Evolutionary conservation across 306 rosid species (phyloP).

Genomic region (Begonia fuchsioides): DNA sequence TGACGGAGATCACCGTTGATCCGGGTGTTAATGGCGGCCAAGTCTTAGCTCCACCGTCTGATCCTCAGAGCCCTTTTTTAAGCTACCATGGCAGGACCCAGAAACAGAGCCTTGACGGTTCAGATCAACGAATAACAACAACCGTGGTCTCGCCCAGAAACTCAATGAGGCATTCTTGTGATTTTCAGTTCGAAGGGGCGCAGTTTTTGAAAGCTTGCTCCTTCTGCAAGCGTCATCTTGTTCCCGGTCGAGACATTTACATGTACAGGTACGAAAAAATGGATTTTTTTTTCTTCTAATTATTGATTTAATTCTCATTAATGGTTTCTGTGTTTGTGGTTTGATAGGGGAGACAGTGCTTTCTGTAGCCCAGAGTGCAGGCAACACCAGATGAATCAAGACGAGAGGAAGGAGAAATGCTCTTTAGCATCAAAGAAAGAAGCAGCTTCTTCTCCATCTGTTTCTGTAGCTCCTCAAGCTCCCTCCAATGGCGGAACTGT

Average conservation of each 20-base stretch:
- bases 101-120: too few relatives aligned
- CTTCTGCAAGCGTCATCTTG: constrained; percentile 8
- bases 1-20: constrained; percentile 68
- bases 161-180: constrained; percentile 8
- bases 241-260: constrained; percentile 12
- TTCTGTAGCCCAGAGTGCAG: constrained; percentile 12
- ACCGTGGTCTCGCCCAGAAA: constrained; percentile 6
- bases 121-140: not conserved
- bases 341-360: constrained; percentile 8
- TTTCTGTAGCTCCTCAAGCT: not conserved
- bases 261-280: constrained; percentile 8
- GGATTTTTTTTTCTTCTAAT: too few relatives aligned
- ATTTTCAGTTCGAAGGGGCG: constrained; percentile 2
- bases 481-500: constrained; percentile 6
- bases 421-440: constrained; percentile 4
- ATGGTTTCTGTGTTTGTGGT: too few relatives aligned
- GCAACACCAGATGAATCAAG: constrained; percentile 10
- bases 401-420: constrained; percentile 2
- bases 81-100: too few relatives aligned
- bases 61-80: constrained; percentile 13
- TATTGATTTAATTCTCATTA: not conserved
- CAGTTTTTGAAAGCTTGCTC: constrained; percentile 2
- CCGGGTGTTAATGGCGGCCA: not conserved
- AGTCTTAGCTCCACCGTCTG: constrained; percentile 4
- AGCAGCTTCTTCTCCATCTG: not conserved